Evolutionary conservation across 805 yeast species (phyloP).

Genomic region (Candida pini): DNA sequence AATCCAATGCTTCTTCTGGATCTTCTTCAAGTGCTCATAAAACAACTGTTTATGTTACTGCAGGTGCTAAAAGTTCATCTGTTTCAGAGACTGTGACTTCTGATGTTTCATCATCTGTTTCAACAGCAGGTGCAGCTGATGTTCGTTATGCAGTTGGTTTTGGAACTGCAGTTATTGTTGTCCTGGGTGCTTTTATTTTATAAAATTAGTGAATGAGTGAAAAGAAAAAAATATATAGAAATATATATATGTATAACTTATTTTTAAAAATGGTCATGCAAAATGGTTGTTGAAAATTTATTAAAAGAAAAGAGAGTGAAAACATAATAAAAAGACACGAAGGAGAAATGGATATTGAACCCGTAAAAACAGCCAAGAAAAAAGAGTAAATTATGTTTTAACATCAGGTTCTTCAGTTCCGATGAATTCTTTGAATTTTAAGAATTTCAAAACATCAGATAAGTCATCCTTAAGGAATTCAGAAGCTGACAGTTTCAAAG

Average conservation of each 20-base stretch:
- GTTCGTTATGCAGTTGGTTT: not conserved
- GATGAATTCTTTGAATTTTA: conserved; percentile 65
- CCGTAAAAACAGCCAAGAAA: not conserved
- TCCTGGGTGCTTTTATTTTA: too few relatives aligned
- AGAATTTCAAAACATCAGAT: conserved; percentile 54
- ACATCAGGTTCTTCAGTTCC: conserved; percentile 89
- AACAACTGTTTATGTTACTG: not conserved
- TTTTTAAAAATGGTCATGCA: too few relatives aligned
- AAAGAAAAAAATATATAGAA: too few relatives aligned
- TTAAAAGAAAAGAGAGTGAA: not conserved
- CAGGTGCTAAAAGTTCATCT: conserved; percentile 2
- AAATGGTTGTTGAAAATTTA: not conserved
- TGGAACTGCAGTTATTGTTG: too few relatives aligned
- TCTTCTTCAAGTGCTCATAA: not conserved
- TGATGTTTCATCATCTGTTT: not conserved
- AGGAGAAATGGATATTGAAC: not conserved
- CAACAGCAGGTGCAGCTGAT: not conserved
- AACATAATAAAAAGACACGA: not conserved
- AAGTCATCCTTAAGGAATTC: conserved; percentile 64
- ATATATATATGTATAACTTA: too few relatives aligned
- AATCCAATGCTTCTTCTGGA: not conserved
- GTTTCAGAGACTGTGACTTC: too few relatives aligned
- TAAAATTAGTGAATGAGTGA: too few relatives aligned
- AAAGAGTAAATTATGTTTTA: conserved; percentile 46
- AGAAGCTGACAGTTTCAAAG: conserved; percentile 45